Evolutionary conservation across 2,329 filamentous ascomycete genomes (phyloP), one percentile per base, ranked within the genome.

Genomic region (Aspergillus felis): DNA sequence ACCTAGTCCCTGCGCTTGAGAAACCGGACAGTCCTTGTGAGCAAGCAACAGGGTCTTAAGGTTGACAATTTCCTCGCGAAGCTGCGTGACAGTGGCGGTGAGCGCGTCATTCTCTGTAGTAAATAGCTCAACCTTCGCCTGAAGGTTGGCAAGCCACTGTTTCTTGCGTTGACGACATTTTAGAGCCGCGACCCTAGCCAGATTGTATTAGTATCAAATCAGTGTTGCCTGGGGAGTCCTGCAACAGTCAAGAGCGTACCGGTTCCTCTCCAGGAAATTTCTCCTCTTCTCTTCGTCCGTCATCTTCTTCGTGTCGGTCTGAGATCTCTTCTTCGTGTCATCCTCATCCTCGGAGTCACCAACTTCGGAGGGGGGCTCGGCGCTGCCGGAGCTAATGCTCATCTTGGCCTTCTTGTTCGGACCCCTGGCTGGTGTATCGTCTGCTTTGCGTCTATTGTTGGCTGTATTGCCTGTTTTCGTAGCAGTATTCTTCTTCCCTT

Each of bases 161-260:
- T 99, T 99, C 82, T 99, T 99, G 22, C 94, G 86, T 75, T 99
- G 94, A 60, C 94, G 89, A 76, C 94, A 99, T 72, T 99, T 99
- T 58, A 99, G 81, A 3, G 94, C 94, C 61, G 94, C 94, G 63
- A 99, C 92, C 71, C 94, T 97, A 63, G 24, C 25, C 29, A 6
- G 29, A 44, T 56, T 6, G 22, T 32, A 57, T 76, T 62, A 77
- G 71, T 50, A 54, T n/a, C 17, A n/a, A 38, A 55, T 51, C 14
- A 38, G 55, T 25, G 20, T 29, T 8, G 10, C 7, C 47, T 14
- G 27, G 5, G 20, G 5, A 47, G 24, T 14, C 44, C 24, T 44
- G 22, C 1, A 25, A 24, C 20, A 24, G 6, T 24, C 20, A 14
- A 7, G 22, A 14, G 78, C 85, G 68, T 85, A 96, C 93, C 93